These are phyloP conservation scores for Kregervanrija pseudodelftensis DNA, from an alignment of 805 yeast genomes.

Conservation along the genomic window DNA sequence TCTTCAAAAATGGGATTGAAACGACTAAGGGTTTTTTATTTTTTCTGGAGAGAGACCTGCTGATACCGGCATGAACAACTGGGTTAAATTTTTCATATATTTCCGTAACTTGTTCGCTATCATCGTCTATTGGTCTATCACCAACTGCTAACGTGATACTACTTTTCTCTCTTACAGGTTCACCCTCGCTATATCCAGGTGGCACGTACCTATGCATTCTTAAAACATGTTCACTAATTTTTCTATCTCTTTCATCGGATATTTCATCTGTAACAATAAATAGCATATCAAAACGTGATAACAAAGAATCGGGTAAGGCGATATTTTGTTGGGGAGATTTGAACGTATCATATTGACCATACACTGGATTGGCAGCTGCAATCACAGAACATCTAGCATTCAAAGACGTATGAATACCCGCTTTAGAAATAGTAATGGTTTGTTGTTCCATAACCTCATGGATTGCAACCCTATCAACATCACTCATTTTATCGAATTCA, in stretches of 20 bases:
- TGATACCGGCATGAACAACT: constrained; percentile 44
- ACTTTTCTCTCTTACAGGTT: constrained; percentile 77
- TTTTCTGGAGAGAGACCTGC: constrained; percentile 12
- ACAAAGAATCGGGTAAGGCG: constrained; percentile 91
- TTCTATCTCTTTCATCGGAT: constrained; percentile 73
- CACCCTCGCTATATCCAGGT: constrained; percentile 85
- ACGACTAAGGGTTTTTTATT: constrained; percentile 40
- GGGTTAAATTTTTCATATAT: constrained; percentile 84
- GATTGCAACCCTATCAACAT: constrained; percentile 92
- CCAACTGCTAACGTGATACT: constrained; percentile 78
- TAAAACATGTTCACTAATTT: constrained; percentile 88
- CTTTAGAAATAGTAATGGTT: constrained; percentile 95
- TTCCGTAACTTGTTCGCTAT: constrained; percentile 42
- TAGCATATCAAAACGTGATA: constrained; percentile 92
- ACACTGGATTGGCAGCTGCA: constrained; percentile 97
- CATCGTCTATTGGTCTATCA: constrained; percentile 41
- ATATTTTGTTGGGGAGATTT: constrained; percentile 95
- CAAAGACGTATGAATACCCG: constrained; percentile 93
- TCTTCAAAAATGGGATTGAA: constrained; percentile 78
- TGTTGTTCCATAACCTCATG: constrained; percentile 99
- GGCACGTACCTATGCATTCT: constrained; percentile 88
- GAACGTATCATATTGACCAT: constrained; percentile 92
- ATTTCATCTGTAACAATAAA: constrained; percentile 96
- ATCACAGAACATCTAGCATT: constrained; percentile 95
- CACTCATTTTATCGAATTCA: constrained; percentile 98